Evolutionary conservation across 352 stramenopile genomes (phyloP).

Genomic region (Blastocystis sp.): DNA sequence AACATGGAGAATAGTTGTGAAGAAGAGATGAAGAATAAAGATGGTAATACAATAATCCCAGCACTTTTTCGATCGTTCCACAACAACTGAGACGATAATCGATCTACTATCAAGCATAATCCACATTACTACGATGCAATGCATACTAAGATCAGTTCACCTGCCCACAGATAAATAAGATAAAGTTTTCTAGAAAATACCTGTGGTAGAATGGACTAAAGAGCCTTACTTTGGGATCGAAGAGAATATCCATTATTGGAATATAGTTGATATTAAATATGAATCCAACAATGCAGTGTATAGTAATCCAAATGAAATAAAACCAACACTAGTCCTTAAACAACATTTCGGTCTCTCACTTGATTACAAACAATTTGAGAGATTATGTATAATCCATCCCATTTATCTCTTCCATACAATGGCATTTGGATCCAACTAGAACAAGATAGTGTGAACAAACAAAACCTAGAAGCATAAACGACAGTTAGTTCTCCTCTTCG

Average conservation of each 20-base stretch:
- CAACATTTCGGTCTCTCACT: background rate
- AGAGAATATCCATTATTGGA: conserved; percentile 40
- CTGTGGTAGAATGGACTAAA: background rate
- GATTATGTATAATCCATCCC: conserved; percentile 50
- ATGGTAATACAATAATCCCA: conserved; percentile 53
- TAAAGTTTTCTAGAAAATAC: background rate
- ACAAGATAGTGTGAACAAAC: background rate
- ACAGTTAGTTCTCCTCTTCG: conserved; percentile 37
- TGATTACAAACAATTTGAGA: conserved; percentile 29
- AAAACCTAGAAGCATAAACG: conserved; percentile 28
- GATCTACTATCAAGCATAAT: background rate
- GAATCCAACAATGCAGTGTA: conserved; percentile 3
- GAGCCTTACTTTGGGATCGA: background rate
- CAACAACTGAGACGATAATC: background rate
- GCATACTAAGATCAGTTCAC: background rate
- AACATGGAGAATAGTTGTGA: conserved; percentile 22
- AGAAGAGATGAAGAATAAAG: conserved; percentile 2
- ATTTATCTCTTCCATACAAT: conserved; percentile 35
- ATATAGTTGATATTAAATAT: background rate
- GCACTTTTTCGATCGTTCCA: conserved; percentile 47
- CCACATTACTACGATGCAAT: background rate
- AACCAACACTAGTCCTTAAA: conserved; percentile 23
- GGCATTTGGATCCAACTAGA: background rate
- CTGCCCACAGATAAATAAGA: background rate
- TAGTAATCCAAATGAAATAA: conserved; percentile 29